Percentiles rank a stretch among this genome's conserved stretches.
Conservation (phyloP, 257 asterid species). For the Asclepias syriaca region DNA sequence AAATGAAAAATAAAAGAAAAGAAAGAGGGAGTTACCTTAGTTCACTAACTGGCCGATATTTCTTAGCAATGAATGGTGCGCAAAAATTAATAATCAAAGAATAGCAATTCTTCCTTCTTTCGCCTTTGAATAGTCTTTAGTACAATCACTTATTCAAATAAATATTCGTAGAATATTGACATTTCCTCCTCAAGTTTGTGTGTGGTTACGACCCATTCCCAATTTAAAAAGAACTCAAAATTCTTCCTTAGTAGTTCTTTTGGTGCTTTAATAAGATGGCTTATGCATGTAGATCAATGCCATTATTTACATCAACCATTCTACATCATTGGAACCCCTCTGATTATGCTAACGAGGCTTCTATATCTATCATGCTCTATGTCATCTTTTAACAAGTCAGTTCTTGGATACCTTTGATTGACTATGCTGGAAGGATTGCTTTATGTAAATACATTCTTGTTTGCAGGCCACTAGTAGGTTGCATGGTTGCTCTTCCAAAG, state of each 20-base stretch:
- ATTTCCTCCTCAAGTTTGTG: not conserved
- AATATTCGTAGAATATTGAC: too few species aligned
- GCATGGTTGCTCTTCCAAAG: slow-evolving; percentile 38
- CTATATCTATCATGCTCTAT: not conserved
- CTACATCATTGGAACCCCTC: not conserved
- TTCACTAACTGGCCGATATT: too few species aligned
- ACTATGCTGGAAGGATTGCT: not conserved
- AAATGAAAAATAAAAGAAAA: too few species aligned
- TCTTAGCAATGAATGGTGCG: too few species aligned
- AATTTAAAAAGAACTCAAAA: too few species aligned
- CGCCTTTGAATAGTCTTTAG: too few species aligned
- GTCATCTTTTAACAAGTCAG: not conserved
- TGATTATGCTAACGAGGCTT: not conserved
- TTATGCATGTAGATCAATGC: not conserved
- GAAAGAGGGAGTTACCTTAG: too few species aligned
- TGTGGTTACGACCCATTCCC: too few species aligned
- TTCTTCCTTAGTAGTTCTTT: not conserved
- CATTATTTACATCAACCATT: not conserved
- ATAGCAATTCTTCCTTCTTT: too few species aligned
- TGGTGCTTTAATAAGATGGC: not conserved
- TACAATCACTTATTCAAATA: too few species aligned
- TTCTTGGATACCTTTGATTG: not conserved
- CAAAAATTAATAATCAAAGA: too few species aligned
- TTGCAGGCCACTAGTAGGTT: slow-evolving; percentile 66
- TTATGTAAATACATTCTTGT: slow-evolving; percentile 1